These are phyloP conservation scores for Centella asiatica DNA, from an alignment of 129 eudicot genomes.

Conservation along the genomic window DNA sequence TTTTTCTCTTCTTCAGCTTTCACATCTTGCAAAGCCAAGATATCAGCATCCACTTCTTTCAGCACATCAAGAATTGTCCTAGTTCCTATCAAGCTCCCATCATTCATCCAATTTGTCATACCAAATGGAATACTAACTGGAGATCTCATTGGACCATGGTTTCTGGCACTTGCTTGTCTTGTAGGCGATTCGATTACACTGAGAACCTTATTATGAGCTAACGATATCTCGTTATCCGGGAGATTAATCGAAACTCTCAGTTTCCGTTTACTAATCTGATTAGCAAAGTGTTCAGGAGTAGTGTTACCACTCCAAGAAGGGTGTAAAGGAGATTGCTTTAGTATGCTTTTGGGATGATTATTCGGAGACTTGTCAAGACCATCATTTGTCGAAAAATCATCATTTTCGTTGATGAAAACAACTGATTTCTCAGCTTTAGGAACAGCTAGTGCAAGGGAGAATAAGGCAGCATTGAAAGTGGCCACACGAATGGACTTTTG, in stretches of 20 bases:
- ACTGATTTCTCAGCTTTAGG: constrained; percentile 42
- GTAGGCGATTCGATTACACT: constrained; percentile 10
- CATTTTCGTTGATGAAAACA: constrained; percentile 27
- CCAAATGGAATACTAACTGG: constrained; percentile 58
- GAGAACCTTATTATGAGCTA: constrained; percentile 53
- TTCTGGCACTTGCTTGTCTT: constrained; percentile 3
- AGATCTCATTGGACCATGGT: constrained; percentile 55
- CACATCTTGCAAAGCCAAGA: constrained; percentile 85
- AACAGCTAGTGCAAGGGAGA: constrained; percentile 77
- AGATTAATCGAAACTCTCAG: constrained; percentile 68
- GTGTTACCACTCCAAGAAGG: constrained; percentile 5
- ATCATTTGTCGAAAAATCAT: constrained; percentile 15
- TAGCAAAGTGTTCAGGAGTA: constrained; percentile 10
- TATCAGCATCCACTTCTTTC: constrained; percentile 83
- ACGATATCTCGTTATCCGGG: constrained; percentile 83
- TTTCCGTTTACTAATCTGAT: constrained; percentile 22
- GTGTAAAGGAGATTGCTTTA: constrained; percentile 63
- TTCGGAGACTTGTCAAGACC: constrained; percentile 10
- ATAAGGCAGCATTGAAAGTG: constrained; percentile 78
- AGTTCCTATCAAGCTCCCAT: constrained; percentile 28
- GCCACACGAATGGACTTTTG: constrained; percentile 57
- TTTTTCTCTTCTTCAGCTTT: constrained; percentile 81
- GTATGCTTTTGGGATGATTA: constrained; percentile 46
- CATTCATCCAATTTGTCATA: constrained; percentile 46
- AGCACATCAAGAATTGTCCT: constrained; percentile 73